Percentiles rank a stretch among this genome's conserved stretches.
phyloP scores from a whole-genome alignment of 169 alveolate species.

The Plasmodium fragile region DNA sequence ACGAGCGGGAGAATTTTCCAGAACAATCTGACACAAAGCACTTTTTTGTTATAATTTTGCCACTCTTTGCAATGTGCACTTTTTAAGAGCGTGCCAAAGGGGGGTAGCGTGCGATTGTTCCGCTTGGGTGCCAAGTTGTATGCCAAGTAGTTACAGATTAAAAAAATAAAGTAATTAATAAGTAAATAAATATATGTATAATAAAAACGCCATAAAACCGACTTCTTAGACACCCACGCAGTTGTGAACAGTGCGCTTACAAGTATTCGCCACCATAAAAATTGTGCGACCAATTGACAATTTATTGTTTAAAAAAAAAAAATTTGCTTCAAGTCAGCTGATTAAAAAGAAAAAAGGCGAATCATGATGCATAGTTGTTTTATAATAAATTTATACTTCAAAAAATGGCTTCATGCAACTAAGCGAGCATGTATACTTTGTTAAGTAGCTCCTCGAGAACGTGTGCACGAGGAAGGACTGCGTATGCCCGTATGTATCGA shows the following conservation, averaged over 20 bases:
- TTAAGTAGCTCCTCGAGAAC: constrained; percentile 21
- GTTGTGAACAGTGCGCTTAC: not conserved
- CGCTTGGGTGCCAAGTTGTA: not conserved
- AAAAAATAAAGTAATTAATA: not conserved
- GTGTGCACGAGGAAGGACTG: not conserved
- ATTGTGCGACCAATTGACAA: constrained; percentile 7
- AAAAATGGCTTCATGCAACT: not conserved
- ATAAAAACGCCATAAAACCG: not conserved
- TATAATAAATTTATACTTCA: not conserved
- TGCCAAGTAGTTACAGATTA: constrained; percentile 13
- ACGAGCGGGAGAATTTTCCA: not conserved
- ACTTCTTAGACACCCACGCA: not conserved
- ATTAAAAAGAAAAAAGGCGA: not conserved
- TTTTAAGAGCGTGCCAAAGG: constrained; percentile 13
- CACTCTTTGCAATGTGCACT: not conserved
- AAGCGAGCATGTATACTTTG: not conserved
- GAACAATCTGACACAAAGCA: constrained; percentile 32
- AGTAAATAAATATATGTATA: too few species aligned
- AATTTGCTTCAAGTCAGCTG: not conserved
- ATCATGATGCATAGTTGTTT: not conserved
- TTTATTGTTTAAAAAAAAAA: constrained; percentile 18
- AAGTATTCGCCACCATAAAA: not conserved
- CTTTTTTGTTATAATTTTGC: constrained; percentile 18
- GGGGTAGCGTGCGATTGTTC: not conserved
- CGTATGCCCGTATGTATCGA: not conserved